These are phyloP conservation scores for Ogataea ganodermae DNA, from an alignment of 805 yeast genomes.

Conservation along the genomic window DNA sequence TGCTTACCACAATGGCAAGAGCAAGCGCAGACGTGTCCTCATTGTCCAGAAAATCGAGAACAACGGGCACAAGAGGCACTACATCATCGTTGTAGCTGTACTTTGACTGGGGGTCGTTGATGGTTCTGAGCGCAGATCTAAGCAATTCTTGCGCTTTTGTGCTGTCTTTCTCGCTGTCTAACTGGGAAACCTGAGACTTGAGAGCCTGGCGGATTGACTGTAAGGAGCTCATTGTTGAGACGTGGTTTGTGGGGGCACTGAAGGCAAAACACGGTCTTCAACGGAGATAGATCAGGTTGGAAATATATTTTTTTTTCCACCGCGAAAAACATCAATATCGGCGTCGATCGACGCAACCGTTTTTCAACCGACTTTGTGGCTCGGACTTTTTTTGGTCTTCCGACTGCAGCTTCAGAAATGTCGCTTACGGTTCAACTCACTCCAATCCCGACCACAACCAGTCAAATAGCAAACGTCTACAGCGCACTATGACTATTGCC, in stretches of 20 bases:
- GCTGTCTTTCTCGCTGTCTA: not conserved
- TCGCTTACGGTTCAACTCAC: too few relatives aligned
- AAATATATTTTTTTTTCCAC: not conserved
- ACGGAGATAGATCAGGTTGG: not conserved
- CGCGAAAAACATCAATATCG: too few relatives aligned
- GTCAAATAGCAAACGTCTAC: too few relatives aligned
- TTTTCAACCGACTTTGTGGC: too few relatives aligned
- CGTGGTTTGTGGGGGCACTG: not conserved
- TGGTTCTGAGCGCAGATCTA: conserved; percentile 1
- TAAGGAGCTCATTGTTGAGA: not conserved
- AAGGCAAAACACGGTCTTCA: not conserved
- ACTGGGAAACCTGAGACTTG: not conserved
- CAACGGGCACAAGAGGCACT: not conserved
- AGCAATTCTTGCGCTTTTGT: not conserved
- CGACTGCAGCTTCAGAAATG: too few relatives aligned
- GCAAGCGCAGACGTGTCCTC: not conserved
- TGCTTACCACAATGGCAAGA: conserved; percentile 5
- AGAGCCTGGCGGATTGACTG: not conserved
- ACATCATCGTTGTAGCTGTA: not conserved
- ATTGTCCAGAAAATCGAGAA: conserved; percentile 3
- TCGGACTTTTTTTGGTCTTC: too few relatives aligned
- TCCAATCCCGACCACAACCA: too few relatives aligned
- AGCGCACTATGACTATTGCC: too few relatives aligned
- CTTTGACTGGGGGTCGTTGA: conserved; percentile 1
- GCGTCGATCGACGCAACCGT: too few relatives aligned